Conservation (phyloP, 768 basidiomycete genomes). For the Tricholoma hemisulphureum region DNA sequence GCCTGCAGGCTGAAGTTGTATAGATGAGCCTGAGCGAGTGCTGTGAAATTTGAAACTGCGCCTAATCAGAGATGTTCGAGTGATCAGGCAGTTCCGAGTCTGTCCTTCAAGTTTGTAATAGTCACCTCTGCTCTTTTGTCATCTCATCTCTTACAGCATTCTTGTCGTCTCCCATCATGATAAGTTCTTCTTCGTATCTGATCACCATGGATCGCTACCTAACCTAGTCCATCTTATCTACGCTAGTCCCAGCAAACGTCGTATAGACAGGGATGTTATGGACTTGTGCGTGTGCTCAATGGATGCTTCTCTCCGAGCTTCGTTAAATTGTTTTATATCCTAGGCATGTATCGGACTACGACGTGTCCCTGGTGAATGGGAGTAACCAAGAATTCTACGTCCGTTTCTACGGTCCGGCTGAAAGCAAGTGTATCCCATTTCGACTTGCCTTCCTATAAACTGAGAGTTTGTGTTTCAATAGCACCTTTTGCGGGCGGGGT, state of each 20-base stretch:
- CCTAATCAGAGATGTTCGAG: too few species aligned
- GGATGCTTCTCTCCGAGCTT: slow-evolving; percentile 3
- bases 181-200: slow-evolving; percentile 39
- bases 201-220: slow-evolving; percentile 3
- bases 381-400: slow-evolving; percentile 99
- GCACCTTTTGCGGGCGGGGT: slow-evolving; percentile 97
- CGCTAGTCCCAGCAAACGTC: slow-evolving; percentile 84
- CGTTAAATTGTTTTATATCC: slow-evolving; percentile 9
- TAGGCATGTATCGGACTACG: slow-evolving; percentile 98
- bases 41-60: neutral
- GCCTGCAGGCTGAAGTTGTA: neutral
- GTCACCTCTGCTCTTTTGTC: neutral
- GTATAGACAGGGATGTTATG: slow-evolving; percentile 99
- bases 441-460: neutral
- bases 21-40: too few species aligned
- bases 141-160: neutral
- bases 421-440: slow-evolving; percentile 64
- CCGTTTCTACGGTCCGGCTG: slow-evolving; percentile 87
- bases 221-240: slow-evolving; percentile 31
- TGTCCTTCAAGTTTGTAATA: too few species aligned
- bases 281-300: slow-evolving; percentile 69
- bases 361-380: slow-evolving; percentile 96
- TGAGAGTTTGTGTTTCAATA: slow-evolving; percentile 29
- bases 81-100: slow-evolving; percentile 11
- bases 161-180: slow-evolving; percentile 44